Percentiles rank a stretch among this genome's conserved stretches.
Evolutionary conservation across 768 basidiomycete species (phyloP).

Genomic region (Kwoniella newhampshirensis): DNA sequence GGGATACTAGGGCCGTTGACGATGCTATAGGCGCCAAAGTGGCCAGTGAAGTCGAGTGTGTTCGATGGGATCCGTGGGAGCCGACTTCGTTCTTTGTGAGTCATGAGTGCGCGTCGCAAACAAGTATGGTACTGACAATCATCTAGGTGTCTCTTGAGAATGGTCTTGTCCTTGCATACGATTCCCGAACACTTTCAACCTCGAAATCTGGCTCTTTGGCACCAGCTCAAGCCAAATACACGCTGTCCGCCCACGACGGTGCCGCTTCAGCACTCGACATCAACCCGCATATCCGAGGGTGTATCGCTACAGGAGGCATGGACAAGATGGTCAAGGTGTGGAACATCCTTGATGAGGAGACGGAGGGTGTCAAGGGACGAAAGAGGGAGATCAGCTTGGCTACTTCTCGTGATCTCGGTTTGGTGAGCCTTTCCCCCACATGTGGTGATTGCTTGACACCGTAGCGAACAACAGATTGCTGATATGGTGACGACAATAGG

Average conservation of each 20-base stretch:
- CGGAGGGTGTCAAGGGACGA: slow-evolving; percentile 40
- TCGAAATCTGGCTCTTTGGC: slow-evolving; percentile 58
- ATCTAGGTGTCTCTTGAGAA: slow-evolving; percentile 90
- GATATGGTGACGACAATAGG: slow-evolving; percentile 58
- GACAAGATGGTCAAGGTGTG: slow-evolving; percentile 92
- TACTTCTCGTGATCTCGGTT: slow-evolving; percentile 71
- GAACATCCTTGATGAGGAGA: slow-evolving; percentile 70
- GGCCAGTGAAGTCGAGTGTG: slow-evolving; percentile 87
- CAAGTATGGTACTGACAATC: background rate
- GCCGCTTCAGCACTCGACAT: slow-evolving; percentile 85
- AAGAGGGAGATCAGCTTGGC: slow-evolving; percentile 45
- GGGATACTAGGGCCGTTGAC: slow-evolving; percentile 82
- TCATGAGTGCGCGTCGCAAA: slow-evolving; percentile 12
- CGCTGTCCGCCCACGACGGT: slow-evolving; percentile 88
- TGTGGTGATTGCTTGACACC: background rate
- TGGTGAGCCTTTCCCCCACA: slow-evolving; percentile 61
- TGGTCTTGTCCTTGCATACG: slow-evolving; percentile 87
- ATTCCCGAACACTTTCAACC: slow-evolving; percentile 77
- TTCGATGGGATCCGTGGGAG: slow-evolving; percentile 97
- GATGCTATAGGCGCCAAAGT: slow-evolving; percentile 79
- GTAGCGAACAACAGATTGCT: background rate
- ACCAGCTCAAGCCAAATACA: slow-evolving; percentile 67
- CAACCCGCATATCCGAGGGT: slow-evolving; percentile 84
- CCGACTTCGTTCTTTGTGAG: slow-evolving; percentile 79
- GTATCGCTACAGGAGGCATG: slow-evolving; percentile 87